phyloP scores from a whole-genome alignment of 768 basidiomycete genomes.

The Sistotremastrum niveocremeum region DNA sequence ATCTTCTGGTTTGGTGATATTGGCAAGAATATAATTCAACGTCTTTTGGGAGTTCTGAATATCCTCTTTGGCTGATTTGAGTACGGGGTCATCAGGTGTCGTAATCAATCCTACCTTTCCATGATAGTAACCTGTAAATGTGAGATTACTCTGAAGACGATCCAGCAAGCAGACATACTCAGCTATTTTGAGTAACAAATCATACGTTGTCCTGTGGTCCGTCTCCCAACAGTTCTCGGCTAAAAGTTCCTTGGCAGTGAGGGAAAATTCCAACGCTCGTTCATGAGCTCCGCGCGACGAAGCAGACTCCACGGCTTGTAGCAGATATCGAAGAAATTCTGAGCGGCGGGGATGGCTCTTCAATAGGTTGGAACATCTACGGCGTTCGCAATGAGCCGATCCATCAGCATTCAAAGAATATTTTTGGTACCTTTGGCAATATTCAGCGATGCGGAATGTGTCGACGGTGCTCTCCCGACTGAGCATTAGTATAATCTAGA shows the following conservation, averaged over 20 bases:
- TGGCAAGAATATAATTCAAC: conserved; percentile 39
- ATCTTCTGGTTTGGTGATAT: conserved; percentile 37
- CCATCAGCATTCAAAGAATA: not conserved
- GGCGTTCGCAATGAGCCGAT: not conserved
- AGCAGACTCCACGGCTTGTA: conserved; percentile 59
- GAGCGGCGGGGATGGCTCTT: conserved; percentile 48
- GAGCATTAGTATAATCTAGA: conserved; percentile 58
- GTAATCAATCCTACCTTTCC: conserved; percentile 34
- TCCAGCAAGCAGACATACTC: conserved; percentile 31
- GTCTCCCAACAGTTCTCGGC: conserved; percentile 39
- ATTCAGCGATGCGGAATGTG: conserved; percentile 56
- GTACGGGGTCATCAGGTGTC: not conserved
- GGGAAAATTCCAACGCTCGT: conserved; percentile 50
- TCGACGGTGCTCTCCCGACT: conserved; percentile 47
- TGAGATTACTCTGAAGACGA: not conserved
- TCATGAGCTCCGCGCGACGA: conserved; percentile 65
- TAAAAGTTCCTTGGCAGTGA: conserved; percentile 43
- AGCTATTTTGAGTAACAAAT: conserved; percentile 41
- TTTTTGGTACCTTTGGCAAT: conserved; percentile 41
- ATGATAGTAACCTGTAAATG: conserved; percentile 37
- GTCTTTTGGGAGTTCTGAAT: conserved; percentile 37
- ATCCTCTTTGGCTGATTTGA: conserved; percentile 23
- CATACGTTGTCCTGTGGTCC: conserved; percentile 35
- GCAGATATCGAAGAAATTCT: conserved; percentile 43
- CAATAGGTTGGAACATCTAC: conserved; percentile 48